Conservation (phyloP, 306 rosid species). For the Glycyrrhiza uralensis region DNA sequence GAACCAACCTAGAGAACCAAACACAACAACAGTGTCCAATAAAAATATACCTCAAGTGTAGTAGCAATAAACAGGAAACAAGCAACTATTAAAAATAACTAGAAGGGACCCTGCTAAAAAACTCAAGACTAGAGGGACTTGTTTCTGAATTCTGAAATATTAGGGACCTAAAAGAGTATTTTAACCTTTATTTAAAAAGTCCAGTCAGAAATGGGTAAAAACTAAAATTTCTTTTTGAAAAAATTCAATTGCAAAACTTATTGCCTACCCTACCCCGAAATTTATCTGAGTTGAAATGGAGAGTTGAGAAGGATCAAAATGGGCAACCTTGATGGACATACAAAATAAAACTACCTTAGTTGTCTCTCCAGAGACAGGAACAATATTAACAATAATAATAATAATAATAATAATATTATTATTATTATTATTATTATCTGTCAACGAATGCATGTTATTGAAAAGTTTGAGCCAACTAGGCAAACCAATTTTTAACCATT, state of each 20-base stretch:
- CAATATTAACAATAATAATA: neutral
- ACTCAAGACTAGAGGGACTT: neutral
- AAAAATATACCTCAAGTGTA: neutral
- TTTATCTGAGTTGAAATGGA: neutral
- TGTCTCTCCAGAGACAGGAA: neutral
- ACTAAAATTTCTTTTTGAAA: neutral
- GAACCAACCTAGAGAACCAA: constrained; percentile 17
- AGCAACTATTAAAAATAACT: neutral
- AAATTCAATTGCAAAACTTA: neutral
- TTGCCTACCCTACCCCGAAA: neutral
- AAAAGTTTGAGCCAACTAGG: neutral
- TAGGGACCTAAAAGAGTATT: neutral
- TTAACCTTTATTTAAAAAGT: neutral
- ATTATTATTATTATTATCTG: too few species aligned
- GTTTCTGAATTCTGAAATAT: neutral
- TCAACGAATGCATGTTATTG: neutral
- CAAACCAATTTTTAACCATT: neutral
- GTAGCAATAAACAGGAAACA: constrained; percentile 1
- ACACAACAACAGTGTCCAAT: constrained; percentile 1
- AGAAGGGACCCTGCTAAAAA: neutral
- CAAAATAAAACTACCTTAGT: neutral
- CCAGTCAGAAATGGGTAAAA: neutral
- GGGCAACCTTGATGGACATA: neutral
- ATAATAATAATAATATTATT: too few species aligned
- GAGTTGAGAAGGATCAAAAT: constrained; percentile 15